A percentile compares a stretch with the other conserved stretches of the same genome.
Evolutionary conservation across 345 rosid species (phyloP).

Genomic region (Cardamine occulta): DNA sequence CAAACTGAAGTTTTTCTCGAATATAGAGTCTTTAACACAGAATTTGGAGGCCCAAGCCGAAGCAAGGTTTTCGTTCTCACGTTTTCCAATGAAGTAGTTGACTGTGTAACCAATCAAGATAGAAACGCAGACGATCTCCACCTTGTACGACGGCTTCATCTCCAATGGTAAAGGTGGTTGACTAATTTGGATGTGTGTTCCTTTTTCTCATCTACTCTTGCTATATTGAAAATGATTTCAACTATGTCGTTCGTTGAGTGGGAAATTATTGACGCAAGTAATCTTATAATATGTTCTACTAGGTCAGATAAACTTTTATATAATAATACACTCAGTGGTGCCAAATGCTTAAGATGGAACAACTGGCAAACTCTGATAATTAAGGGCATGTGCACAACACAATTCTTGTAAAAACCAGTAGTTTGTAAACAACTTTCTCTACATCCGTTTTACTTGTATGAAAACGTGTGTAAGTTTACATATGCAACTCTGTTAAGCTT

Average conservation of each 20-base stretch:
- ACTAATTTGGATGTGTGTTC: neutral
- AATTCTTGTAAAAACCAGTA: too few species aligned
- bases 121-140: conserved; percentile 66
- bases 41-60: conserved; percentile 86
- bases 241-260: neutral
- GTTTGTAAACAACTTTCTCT: too few species aligned
- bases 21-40: conserved; percentile 67
- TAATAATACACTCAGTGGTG: too few species aligned
- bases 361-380: too few species aligned
- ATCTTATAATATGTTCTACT: neutral
- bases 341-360: too few species aligned
- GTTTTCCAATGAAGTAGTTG: conserved; percentile 82
- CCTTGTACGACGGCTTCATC: conserved; percentile 46
- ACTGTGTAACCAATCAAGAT: conserved; percentile 63
- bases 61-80: conserved; percentile 83
- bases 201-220: conserved; percentile 23
- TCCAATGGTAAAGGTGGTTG: conserved; percentile 4
- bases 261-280: neutral
- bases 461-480: neutral
- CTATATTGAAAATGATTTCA: neutral
- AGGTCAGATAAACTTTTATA: neutral
- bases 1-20: conserved; percentile 83
- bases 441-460: neutral
- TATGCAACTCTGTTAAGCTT: neutral
- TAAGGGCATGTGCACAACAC: too few species aligned